Evolutionary conservation across 257 asterid species (phyloP).

Genomic region (Solanum verrucosum): DNA sequence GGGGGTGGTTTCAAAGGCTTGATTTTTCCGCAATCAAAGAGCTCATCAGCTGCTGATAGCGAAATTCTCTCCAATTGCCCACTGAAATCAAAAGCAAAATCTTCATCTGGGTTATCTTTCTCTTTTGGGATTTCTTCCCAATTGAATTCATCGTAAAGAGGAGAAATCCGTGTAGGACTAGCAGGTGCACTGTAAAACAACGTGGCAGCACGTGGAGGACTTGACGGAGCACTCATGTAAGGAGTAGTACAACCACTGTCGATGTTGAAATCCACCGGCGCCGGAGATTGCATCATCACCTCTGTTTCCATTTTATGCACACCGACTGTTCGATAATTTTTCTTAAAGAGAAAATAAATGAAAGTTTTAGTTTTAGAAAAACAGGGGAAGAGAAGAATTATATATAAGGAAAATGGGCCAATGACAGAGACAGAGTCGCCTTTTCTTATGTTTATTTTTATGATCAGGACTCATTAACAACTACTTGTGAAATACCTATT

Average conservation of each 20-base stretch:
- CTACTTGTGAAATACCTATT: not conserved
- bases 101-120: conserved; percentile 11
- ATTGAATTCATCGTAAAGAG: conserved; percentile 34
- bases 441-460: conserved; percentile 9
- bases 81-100: conserved; percentile 78
- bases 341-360: not conserved
- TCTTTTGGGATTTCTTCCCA: conserved; percentile 62
- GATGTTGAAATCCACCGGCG: conserved; percentile 24
- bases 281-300: conserved; percentile 26
- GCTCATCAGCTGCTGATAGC: conserved; percentile 67
- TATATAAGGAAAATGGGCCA: conserved; percentile 2
- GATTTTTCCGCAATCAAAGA: conserved; percentile 79
- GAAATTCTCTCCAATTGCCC: conserved; percentile 43
- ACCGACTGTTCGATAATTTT: not conserved
- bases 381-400: not conserved
- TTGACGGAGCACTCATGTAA: conserved; percentile 49
- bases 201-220: conserved; percentile 40
- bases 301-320: conserved; percentile 19
- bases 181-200: conserved; percentile 68
- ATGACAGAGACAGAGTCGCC: conserved; percentile 12
- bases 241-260: conserved; percentile 57
- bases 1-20: conserved; percentile 79
- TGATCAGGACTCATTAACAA: conserved; percentile 26
- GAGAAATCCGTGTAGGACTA: conserved; percentile 33
- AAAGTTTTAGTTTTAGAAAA: not conserved